phyloP scores from a whole-genome alignment of 805 yeast species.

The Wickerhamiella siamensis region DNA sequence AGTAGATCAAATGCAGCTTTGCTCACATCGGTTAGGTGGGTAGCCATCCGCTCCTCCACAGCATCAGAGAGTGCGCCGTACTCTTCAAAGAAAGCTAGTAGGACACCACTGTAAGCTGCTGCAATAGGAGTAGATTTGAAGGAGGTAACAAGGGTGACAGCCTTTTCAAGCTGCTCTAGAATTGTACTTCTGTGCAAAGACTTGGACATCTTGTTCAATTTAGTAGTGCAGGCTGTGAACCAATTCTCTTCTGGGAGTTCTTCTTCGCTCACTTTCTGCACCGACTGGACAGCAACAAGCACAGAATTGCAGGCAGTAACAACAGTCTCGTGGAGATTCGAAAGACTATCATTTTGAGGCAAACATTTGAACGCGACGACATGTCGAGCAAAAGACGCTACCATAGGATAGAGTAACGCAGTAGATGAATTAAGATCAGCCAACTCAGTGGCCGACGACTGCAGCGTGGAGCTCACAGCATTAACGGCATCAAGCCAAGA shows the following conservation, averaged over 20 bases:
- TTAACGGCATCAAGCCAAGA: background rate
- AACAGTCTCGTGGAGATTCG: slow-evolving; percentile 29
- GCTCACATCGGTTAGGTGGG: slow-evolving; percentile 39
- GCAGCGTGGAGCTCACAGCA: background rate
- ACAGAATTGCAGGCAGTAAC: slow-evolving; percentile 43
- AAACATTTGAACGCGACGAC: background rate
- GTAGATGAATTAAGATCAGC: background rate
- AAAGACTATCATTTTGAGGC: background rate
- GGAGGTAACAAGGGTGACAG: slow-evolving; percentile 26
- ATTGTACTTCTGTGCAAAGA: slow-evolving; percentile 31
- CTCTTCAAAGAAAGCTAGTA: slow-evolving; percentile 48
- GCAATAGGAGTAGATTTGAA: slow-evolving; percentile 24
- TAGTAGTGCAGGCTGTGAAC: slow-evolving; percentile 39
- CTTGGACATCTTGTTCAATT: slow-evolving; percentile 30
- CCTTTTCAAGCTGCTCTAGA: slow-evolving; percentile 17
- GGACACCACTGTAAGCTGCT: slow-evolving; percentile 27
- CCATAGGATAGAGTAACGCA: background rate
- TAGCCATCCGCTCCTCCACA: slow-evolving; percentile 32
- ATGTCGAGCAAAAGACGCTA: background rate
- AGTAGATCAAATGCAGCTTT: slow-evolving; percentile 50
- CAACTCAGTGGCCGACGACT: background rate
- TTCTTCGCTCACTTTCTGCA: slow-evolving; percentile 15
- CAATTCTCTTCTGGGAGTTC: slow-evolving; percentile 30
- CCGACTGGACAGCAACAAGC: slow-evolving; percentile 52
- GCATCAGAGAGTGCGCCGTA: slow-evolving; percentile 38